Evolutionary conservation across 352 stramenopile species (phyloP), one percentile per base, ranked within the genome.

Genomic region (Pythium oligandrum): DNA sequence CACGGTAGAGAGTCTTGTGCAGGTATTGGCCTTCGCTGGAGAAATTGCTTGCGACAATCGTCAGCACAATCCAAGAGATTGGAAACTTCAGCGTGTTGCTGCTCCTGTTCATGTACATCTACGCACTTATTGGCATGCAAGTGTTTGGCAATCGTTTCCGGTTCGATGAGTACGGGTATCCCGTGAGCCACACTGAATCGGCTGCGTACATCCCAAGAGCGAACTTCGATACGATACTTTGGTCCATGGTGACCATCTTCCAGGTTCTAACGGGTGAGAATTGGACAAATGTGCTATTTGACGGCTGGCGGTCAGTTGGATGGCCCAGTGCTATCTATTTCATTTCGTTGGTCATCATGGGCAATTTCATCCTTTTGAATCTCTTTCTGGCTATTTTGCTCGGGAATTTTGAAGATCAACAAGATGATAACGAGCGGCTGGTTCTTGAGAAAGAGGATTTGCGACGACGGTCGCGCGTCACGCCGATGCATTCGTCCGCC

Each of bases 381-480:
- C 64, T 98, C 31, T 97, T 98, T 55, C 68, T 97, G 3, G 91
- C 89, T 2, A 97, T 98, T 53, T 70, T 98, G 48, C 68, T 98
- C 2, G 75, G 73, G 4, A 90, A 95, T 49, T 97, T 97, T 63
- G 83, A 93, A 46, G 72, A 80, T 26, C 73, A 69, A 6, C 74
- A 71, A 40, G 75, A 88, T 6, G 75, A 86, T 36, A 62, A 73
- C 7, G 57, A 73, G 36, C 67, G 76, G 30, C 39, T 63, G 4
- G 51, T 35, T 2, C 54, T 62, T 31, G 61, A 64, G 54, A 76
- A 75, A 32, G 70, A 75, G 9, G 70, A 74, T 8, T 43, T 80
- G 4, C 58, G 70, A 6, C 58, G 53, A 6, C 71, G 68, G 39
- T 74, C 70, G n/a, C 65, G 70, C 9, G 62, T 80, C 8, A 45